A percentile compares a stretch with the other conserved stretches of the same genome.
Conservation (phyloP, 345 rosid genomes). For the Euphorbia lathyris region DNA sequence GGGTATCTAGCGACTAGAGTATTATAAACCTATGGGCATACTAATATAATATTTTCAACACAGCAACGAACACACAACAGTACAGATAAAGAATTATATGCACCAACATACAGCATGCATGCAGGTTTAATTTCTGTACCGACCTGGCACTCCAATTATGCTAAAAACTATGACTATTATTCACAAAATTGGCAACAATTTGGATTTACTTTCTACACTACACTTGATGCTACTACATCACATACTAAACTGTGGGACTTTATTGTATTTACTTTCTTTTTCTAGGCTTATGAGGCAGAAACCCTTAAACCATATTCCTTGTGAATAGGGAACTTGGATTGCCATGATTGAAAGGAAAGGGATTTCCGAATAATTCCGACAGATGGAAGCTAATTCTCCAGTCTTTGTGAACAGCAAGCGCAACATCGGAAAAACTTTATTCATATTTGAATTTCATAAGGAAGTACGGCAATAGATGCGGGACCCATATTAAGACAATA, state of each 20-base stretch:
- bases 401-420: neutral
- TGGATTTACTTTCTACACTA: neutral
- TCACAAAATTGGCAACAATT: neutral
- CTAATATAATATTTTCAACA: neutral
- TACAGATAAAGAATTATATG: slow-evolving; percentile 9
- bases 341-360: neutral
- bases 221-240: neutral
- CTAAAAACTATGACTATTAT: neutral
- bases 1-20: neutral
- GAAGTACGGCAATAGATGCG: neutral
- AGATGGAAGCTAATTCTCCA: neutral
- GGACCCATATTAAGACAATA: slow-evolving; percentile 12
- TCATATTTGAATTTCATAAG: neutral
- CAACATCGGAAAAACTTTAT: neutral
- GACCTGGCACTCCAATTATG: neutral
- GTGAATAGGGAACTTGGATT: neutral
- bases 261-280: neutral
- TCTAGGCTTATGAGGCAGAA: neutral
- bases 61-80: neutral
- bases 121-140: neutral
- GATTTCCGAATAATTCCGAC: neutral
- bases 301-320: neutral
- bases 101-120: neutral
- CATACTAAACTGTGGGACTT: neutral
- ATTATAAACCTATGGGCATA: neutral